Percentiles rank a stretch among this genome's conserved stretches.
phyloP scores from a whole-genome alignment of 352 stramenopile genomes.

The Globisporangium uncinulatum region DNA sequence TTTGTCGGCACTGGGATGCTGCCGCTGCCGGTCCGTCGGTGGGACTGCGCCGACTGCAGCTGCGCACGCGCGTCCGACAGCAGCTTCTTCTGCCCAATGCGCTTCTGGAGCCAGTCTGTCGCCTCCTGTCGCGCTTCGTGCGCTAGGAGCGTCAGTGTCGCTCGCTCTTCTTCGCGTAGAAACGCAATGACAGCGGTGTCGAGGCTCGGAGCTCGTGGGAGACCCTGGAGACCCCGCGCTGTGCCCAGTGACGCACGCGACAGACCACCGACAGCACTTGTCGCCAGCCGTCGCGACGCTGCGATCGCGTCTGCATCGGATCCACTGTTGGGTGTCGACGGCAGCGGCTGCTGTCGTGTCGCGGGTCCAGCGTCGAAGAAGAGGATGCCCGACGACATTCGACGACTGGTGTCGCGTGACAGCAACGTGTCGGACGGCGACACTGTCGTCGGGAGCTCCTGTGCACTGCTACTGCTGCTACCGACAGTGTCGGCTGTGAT shows the following conservation, averaged over 20 bases:
- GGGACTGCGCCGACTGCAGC: constrained; percentile 37
- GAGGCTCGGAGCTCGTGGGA: constrained; percentile 21
- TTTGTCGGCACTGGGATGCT: constrained; percentile 15
- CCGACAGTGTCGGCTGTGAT: not conserved
- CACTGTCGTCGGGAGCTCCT: not conserved
- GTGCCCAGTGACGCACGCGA: constrained; percentile 2
- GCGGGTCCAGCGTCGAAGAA: not conserved
- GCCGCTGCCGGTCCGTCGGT: constrained; percentile 39
- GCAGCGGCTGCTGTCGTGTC: not conserved
- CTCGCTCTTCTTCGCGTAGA: constrained; percentile 50
- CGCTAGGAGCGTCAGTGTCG: constrained; percentile 61
- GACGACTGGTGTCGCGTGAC: not conserved
- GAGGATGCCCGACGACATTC: not conserved
- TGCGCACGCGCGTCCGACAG: constrained; percentile 58
- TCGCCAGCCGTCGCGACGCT: not conserved
- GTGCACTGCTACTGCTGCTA: not conserved
- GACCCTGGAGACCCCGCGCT: constrained; percentile 13
- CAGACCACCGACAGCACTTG: constrained; percentile 5
- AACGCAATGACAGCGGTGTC: constrained; percentile 29
- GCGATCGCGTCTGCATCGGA: no score
- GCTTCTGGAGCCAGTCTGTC: constrained; percentile 66
- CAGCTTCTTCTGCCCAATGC: constrained; percentile 72
- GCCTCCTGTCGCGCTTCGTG: constrained; percentile 60
- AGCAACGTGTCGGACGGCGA: not conserved
- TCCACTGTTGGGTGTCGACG: no score